These are phyloP conservation scores for Panus rudis DNA, from an alignment of 768 basidiomycete genomes.

Conservation along the genomic window DNA sequence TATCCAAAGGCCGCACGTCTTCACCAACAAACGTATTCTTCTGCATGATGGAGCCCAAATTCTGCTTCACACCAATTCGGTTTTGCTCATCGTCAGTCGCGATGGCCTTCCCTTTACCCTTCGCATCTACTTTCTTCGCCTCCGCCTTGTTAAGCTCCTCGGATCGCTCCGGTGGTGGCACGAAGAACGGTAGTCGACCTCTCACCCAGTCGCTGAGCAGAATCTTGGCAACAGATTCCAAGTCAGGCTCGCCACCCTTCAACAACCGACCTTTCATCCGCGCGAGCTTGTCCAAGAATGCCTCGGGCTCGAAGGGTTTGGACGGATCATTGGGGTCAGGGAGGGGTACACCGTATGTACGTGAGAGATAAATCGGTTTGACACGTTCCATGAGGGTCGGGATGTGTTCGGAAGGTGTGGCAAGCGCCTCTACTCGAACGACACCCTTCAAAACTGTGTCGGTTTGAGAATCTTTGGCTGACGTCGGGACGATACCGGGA, in stretches of 20 bases:
- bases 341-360: conserved; percentile 70
- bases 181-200: conserved; percentile 95
- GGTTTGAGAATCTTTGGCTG: conserved; percentile 84
- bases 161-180: conserved; percentile 79
- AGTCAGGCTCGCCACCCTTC: conserved; percentile 91
- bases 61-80: conserved; percentile 72
- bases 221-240: conserved; percentile 91
- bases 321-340: conserved; percentile 48
- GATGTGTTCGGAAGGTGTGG: conserved; percentile 90
- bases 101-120: conserved; percentile 48
- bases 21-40: conserved; percentile 84
- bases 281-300: conserved; percentile 78
- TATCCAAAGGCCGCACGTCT: conserved; percentile 66
- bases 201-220: conserved; percentile 95
- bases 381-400: conserved; percentile 82
- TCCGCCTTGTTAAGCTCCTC: conserved; percentile 63
- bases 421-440: conserved; percentile 89
- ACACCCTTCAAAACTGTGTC: conserved; percentile 95
- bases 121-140: conserved; percentile 34
- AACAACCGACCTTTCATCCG: conserved; percentile 87
- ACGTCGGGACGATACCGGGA: conserved; percentile 94
- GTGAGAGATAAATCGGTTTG: conserved; percentile 87
- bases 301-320: conserved; percentile 63
- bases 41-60: conserved; percentile 79
- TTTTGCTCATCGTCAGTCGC: conserved; percentile 29